Evolutionary conservation across 176 grass and related monocot species (phyloP).

Genomic region (Luzula sylvatica): DNA sequence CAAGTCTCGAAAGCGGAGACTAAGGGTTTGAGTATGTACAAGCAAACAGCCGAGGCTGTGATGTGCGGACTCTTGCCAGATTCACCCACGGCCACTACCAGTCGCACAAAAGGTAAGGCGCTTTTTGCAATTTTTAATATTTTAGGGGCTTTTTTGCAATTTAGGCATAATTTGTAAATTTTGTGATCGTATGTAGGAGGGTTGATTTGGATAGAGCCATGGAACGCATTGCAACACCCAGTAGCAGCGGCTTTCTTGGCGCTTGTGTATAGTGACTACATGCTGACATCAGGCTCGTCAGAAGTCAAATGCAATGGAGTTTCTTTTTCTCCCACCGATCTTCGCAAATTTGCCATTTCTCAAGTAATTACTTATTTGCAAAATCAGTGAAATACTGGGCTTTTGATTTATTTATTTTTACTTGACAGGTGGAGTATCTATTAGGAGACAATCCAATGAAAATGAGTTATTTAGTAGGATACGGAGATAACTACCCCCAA

Average conservation of each 20-base stretch:
- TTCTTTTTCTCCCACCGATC: conserved; percentile 62
- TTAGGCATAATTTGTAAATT: not conserved
- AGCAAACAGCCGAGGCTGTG: conserved; percentile 81
- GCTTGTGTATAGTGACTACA: conserved; percentile 93
- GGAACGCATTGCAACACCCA: conserved; percentile 89
- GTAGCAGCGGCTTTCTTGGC: conserved; percentile 78
- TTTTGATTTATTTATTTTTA: conserved; percentile 6
- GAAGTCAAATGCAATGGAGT: conserved; percentile 81
- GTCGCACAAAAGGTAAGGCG: conserved; percentile 64
- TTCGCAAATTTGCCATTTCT: conserved; percentile 77
- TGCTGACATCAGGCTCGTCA: conserved; percentile 65
- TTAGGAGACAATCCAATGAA: conserved; percentile 92
- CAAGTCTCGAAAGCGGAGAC: conserved; percentile 81
- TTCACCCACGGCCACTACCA: conserved; percentile 83
- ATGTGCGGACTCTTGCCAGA: conserved; percentile 93
- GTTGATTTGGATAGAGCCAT: conserved; percentile 74
- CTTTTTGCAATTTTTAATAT: not conserved
- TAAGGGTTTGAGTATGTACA: conserved; percentile 58
- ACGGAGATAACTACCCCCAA: conserved; percentile 66
- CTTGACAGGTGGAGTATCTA: conserved; percentile 63
- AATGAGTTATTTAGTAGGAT: conserved; percentile 92
- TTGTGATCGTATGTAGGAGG: conserved; percentile 38
- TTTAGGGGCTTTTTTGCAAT: not conserved
- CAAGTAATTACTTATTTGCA: conserved; percentile 31
- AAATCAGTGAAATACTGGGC: not conserved